Evolutionary conservation across 345 rosid genomes (phyloP), one percentile per base, ranked within the genome.

Genomic region (Arabidopsis arenosa): DNA sequence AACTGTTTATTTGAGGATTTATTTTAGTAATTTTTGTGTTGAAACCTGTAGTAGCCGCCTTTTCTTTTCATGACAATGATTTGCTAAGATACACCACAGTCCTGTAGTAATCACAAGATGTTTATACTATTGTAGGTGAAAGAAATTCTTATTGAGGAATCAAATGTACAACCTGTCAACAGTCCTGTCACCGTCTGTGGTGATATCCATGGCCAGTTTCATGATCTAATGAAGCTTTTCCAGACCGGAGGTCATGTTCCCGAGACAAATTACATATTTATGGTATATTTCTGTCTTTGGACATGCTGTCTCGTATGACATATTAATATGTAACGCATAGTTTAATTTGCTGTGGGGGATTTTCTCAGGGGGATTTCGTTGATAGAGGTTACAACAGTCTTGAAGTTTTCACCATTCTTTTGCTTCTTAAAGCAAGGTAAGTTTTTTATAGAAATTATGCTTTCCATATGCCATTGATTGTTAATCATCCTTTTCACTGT

Each of bases 181-280:
- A 96, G 99, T 86, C 99, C 97, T 1, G 99, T 96, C 55, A 96
- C 98, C 4, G 98, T 96, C 60, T 93, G 98, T 72, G 98, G 99
- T 80, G 99, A 96, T 77, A 96, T 96, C 58, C 99, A 96, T 81
- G 98, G 99, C 47, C 98, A 96, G 86, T 96, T 93, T 84, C 99
- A 96, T 80, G 99, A 96, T 77, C 86, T 96, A 6, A 96, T 96
- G 95, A 96, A 96, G 79, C 97, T 96, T 87, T 96, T 96, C 72
- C 96, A 91, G 83, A 93, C 99, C 6, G 99, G 97, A 41, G 99
- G 97, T 61, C 97, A 93, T 76, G 98, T 96, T 10, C 98, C 99
- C 2, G 97, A 96, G 82, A 96, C 98, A 2, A 96, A 96, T 75
- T 96, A 96, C 87, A 96, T 96, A 49, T 96, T 96, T 79, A 95